Conservation (phyloP, 768 basidiomycete species). For the Lactarius vividus region DNA sequence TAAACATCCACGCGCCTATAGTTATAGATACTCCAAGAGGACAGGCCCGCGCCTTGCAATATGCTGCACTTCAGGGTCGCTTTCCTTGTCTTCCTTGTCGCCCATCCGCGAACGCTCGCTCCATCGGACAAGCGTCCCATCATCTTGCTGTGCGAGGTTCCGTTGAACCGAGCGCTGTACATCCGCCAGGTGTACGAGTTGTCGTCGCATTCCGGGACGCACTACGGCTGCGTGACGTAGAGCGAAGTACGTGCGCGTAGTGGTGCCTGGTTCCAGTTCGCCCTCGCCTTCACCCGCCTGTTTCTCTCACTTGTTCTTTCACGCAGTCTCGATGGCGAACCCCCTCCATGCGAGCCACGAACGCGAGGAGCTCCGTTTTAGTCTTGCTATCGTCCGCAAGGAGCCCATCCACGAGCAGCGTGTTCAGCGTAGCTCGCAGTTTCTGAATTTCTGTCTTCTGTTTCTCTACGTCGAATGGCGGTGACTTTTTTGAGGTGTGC, state of each 20-base stretch:
- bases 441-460: constrained; percentile 19
- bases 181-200: constrained; percentile 22
- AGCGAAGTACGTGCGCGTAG: not conserved
- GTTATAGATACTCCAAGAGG: not conserved
- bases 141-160: not conserved
- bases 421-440: constrained; percentile 17
- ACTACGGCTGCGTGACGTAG: constrained; percentile 4
- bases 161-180: constrained; percentile 25
- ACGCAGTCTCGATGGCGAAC: constrained; percentile 2
- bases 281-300: not conserved
- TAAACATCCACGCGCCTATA: not conserved
- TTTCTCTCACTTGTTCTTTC: not conserved
- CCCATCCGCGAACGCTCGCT: not conserved
- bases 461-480: constrained; percentile 17
- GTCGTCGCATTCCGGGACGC: not conserved
- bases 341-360: constrained; percentile 16
- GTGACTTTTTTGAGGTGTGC: not conserved
- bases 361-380: constrained; percentile 17
- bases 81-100: not conserved
- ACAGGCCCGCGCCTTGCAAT: constrained; percentile 7
- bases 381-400: constrained; percentile 12
- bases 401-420: constrained; percentile 14
- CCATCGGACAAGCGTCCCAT: not conserved
- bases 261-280: not conserved
- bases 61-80: constrained; percentile 2